Percentiles rank a stretch among this genome's conserved stretches.
Conservation (phyloP, 495 filamentous ascomycete species). For the Parathielavia appendiculata region DNA sequence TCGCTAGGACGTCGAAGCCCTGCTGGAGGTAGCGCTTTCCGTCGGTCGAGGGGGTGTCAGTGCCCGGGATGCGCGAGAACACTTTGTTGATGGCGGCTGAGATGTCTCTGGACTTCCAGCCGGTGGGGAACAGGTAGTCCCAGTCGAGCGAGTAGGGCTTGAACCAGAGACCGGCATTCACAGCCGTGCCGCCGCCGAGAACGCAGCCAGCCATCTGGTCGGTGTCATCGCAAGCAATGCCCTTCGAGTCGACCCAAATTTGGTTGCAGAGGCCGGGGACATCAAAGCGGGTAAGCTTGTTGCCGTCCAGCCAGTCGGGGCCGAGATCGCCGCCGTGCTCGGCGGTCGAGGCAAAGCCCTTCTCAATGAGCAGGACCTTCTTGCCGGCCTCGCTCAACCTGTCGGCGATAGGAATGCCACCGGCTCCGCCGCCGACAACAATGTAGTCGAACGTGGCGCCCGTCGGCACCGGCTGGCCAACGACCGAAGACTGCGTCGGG, state of each 20-base stretch:
- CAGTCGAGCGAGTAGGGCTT: conserved; percentile 54
- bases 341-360: conserved; percentile 56
- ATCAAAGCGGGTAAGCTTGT: conserved; percentile 68
- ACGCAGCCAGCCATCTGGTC: conserved; percentile 73
- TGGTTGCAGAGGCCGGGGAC: conserved; percentile 73
- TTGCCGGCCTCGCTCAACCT: conserved; percentile 59
- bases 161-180: conserved; percentile 61
- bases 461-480: conserved; percentile 42
- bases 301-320: conserved; percentile 60
- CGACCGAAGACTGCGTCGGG: conserved; percentile 19
- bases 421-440: conserved; percentile 60
- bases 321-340: conserved; percentile 53
- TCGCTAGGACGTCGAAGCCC: conserved; percentile 55
- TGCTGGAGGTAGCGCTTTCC: conserved; percentile 64
- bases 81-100: conserved; percentile 52
- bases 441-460: conserved; percentile 60
- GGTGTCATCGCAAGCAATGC: conserved; percentile 62
- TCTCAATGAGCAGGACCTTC: conserved; percentile 61
- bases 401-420: conserved; percentile 60
- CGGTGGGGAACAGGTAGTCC: conserved; percentile 66
- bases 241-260: conserved; percentile 59
- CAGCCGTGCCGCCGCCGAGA: conserved; percentile 70
- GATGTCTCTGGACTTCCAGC: conserved; percentile 66
- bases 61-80: conserved; percentile 66
- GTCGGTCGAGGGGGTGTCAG: conserved; percentile 60